These are phyloP conservation scores for Thelephora terrestris DNA, from an alignment of 1,284 basidiomycete species.

Conservation along the genomic window DNA sequence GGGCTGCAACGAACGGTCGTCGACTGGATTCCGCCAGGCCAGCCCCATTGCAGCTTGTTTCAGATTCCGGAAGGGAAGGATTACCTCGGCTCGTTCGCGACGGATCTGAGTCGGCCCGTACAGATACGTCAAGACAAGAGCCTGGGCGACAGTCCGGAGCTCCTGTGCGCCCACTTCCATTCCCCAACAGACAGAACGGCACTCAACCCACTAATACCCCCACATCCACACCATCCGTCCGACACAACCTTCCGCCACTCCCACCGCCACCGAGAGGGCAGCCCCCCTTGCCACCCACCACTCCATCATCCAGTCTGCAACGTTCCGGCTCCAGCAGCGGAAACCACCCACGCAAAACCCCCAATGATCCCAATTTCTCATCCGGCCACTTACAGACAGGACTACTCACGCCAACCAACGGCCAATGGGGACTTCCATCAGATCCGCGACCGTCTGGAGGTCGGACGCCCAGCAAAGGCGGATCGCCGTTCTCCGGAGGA, in stretches of 20 bases:
- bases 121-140: slow-evolving; percentile 8
- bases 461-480: slow-evolving; percentile 35
- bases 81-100: slow-evolving; percentile 61
- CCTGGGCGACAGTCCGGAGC: not conserved
- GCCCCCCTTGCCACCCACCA: slow-evolving; percentile 42
- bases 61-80: slow-evolving; percentile 34
- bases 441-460: slow-evolving; percentile 43
- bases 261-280: slow-evolving; percentile 57
- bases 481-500: slow-evolving; percentile 46
- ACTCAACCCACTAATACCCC: slow-evolving; percentile 20
- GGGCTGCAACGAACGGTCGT: slow-evolving; percentile 17
- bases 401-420: not conserved
- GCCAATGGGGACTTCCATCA: slow-evolving; percentile 37
- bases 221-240: slow-evolving; percentile 21
- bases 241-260: slow-evolving; percentile 48
- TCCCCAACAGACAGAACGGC: slow-evolving; percentile 24
- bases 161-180: slow-evolving; percentile 34
- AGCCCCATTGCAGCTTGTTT: slow-evolving; percentile 53
- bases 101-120: slow-evolving; percentile 45
- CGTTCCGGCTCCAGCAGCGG: slow-evolving; percentile 1
- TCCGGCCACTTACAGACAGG: slow-evolving; percentile 26
- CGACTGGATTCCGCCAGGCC: slow-evolving; percentile 47
- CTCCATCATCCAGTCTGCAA: slow-evolving; percentile 4
- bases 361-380: slow-evolving; percentile 1
- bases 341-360: not conserved